These are phyloP conservation scores for Glycyrrhiza uralensis DNA, from an alignment of 306 rosid species.

Conservation along the genomic window DNA sequence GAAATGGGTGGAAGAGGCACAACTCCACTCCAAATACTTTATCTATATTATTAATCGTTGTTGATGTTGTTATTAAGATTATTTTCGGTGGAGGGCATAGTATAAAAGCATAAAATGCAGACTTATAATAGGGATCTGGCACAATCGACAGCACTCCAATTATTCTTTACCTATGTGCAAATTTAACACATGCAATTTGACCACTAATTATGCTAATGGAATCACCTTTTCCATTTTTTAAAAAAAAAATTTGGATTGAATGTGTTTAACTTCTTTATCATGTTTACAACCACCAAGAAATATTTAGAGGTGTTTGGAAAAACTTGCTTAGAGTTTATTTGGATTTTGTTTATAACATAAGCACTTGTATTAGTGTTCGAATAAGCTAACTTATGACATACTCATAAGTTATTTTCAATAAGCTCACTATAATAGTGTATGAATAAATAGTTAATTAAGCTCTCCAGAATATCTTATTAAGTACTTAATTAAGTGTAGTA, in stretches of 20 bases:
- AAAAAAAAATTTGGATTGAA: not conserved
- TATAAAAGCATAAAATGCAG: not conserved
- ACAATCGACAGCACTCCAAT: conserved; percentile 8
- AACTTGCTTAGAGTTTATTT: too few species aligned
- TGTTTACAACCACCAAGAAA: not conserved
- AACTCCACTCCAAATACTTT: not conserved
- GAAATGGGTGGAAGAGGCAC: conserved; percentile 9
- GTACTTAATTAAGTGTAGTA: too few species aligned
- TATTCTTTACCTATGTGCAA: not conserved
- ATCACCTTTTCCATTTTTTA: not conserved
- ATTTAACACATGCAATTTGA: not conserved
- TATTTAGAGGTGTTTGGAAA: too few species aligned
- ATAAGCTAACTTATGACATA: too few species aligned
- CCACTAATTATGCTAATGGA: not conserved
- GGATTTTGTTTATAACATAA: too few species aligned
- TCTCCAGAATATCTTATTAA: too few species aligned
- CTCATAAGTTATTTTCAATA: too few species aligned
- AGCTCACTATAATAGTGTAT: too few species aligned
- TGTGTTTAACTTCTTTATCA: not conserved
- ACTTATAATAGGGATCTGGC: conserved; percentile 14
- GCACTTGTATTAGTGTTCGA: too few species aligned
- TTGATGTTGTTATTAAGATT: not conserved
- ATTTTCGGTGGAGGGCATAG: not conserved
- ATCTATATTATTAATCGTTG: not conserved
- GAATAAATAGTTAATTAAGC: too few species aligned